Percentiles rank a stretch among this genome's conserved stretches.
Conservation (phyloP, 139 green algal genomes). For the Chlorella sp. region DNA sequence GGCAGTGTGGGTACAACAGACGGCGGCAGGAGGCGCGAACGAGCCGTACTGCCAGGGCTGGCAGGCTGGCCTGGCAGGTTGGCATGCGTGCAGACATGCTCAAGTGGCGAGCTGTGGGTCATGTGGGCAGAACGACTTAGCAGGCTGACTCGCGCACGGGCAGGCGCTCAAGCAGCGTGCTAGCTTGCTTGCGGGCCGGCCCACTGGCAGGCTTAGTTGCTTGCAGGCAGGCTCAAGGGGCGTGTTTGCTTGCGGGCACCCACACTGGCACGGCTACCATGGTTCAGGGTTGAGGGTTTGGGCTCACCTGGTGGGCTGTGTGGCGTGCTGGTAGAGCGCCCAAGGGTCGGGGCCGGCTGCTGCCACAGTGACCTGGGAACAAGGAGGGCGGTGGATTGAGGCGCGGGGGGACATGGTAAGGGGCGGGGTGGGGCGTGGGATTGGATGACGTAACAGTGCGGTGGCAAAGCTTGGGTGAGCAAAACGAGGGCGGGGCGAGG, state of each 20-base stretch:
- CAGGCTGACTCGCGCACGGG: not conserved
- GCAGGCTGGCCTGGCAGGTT: too few relatives aligned
- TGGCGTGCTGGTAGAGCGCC: constrained; percentile 1
- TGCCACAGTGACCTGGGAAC: not conserved
- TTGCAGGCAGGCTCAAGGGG: too few relatives aligned
- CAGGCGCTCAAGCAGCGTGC: not conserved
- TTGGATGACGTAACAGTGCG: too few relatives aligned
- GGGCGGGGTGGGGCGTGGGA: too few relatives aligned
- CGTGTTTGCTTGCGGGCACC: not conserved
- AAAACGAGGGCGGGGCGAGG: not conserved
- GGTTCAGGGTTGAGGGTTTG: too few relatives aligned
- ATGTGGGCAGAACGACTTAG: not conserved
- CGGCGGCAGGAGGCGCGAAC: not conserved
- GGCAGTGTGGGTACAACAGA: too few relatives aligned
- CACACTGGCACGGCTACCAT: not conserved
- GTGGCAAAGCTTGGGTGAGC: too few relatives aligned
- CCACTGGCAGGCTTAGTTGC: not conserved
- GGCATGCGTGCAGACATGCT: too few relatives aligned
- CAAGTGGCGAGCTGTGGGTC: too few relatives aligned
- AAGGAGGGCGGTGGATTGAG: not conserved
- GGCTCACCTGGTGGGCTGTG: not conserved
- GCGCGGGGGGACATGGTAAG: too few relatives aligned
- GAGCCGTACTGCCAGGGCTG: not conserved
- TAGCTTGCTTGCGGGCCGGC: not conserved
- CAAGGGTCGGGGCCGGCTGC: not conserved